Conservation (phyloP, 768 basidiomycete species). For the Cyathus striatus region DNA sequence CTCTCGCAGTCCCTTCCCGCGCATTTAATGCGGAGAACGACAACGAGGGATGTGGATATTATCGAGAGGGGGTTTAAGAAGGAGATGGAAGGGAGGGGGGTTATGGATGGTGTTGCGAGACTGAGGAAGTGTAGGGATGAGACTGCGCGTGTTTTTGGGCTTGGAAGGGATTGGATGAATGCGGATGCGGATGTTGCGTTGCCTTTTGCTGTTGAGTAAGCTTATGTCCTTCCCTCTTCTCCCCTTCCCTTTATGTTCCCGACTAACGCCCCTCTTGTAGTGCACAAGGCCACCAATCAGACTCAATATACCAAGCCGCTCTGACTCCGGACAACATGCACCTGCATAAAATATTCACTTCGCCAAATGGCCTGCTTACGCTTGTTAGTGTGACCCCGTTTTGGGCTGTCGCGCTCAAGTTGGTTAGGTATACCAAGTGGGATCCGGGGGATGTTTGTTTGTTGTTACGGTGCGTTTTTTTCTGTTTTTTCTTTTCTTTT, state of each 20-base stretch:
- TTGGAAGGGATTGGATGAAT: slow-evolving; percentile 76
- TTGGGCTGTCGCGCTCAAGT: slow-evolving; percentile 70
- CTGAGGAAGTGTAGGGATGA: slow-evolving; percentile 50
- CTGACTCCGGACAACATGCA: slow-evolving; percentile 44
- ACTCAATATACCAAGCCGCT: slow-evolving; percentile 57
- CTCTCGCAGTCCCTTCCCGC: slow-evolving; percentile 19
- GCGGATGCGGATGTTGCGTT: slow-evolving; percentile 68
- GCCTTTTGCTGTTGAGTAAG: slow-evolving; percentile 61
- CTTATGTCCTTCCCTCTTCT: slow-evolving; percentile 10
- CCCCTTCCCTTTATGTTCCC: slow-evolving; percentile 2
- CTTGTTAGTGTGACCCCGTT: slow-evolving; percentile 62
- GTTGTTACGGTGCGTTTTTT: slow-evolving; percentile 49
- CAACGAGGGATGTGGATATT: slow-evolving; percentile 67
- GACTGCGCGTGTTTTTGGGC: slow-evolving; percentile 43
- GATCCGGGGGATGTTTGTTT: slow-evolving; percentile 65
- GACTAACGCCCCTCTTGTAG: slow-evolving; percentile 9
- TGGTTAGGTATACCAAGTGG: slow-evolving; percentile 59
- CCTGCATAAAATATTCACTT: slow-evolving; percentile 53
- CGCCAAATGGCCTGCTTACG: slow-evolving; percentile 42
- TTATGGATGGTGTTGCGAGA: slow-evolving; percentile 48
- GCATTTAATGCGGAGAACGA: slow-evolving; percentile 27
- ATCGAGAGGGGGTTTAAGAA: slow-evolving; percentile 55
- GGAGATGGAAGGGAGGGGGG: slow-evolving; percentile 44
- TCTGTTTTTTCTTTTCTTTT: background rate
- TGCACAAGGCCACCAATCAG: slow-evolving; percentile 31